Evolutionary conservation across 176 grass and related monocot species (phyloP), one percentile per base, ranked within the genome.

Genomic region (Chrysopogon serrulatus): DNA sequence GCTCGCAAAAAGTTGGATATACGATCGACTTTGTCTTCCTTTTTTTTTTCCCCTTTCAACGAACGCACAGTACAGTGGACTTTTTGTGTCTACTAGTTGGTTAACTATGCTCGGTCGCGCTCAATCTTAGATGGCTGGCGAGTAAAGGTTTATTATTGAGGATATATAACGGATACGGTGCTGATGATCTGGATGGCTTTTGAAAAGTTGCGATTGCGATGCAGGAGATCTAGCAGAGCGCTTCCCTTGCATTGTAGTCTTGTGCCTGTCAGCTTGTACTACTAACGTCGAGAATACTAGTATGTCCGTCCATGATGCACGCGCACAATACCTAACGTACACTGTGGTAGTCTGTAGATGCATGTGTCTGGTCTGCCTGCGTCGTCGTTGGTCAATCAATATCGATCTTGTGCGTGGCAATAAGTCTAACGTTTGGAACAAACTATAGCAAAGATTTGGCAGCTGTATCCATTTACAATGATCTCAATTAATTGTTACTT

Each of bases 111-210:
- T 53, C 47, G 48, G 6, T 21, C 2, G 48, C 48, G 18, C 18
- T 53, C 48, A 21, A 21, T 53, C 23, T 74, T 78, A n/a, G 64
- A 63, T 49, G 71, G 32, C 12, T 74, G 70, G 62, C 77, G 59
- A 40, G 23, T n/a, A 47, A 71, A 71, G n/a, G n/a, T n/a, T n/a
- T n/a, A n/a, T n/a, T n/a, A n/a, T n/a, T n/a, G n/a, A n/a, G n/a
- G n/a, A n/a, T n/a, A n/a, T n/a, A n/a, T n/a, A n/a, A n/a, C n/a
- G n/a, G n/a, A n/a, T n/a, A n/a, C n/a, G 35, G 1, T 17, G 78
- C 33, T 81, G 63, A 77, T 81, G 63, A 77, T 68, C 77, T 77
- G 64, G 71, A 65, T 65, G 79, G 83, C 83, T 86, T 86, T 86
- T 71, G 23, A 35, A 74, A 85, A 82, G 51, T 43, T 76, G 39